These are phyloP conservation scores for Apiospora pterosperma DNA, from an alignment of 2,329 filamentous ascomycete genomes.

Conservation along the genomic window DNA sequence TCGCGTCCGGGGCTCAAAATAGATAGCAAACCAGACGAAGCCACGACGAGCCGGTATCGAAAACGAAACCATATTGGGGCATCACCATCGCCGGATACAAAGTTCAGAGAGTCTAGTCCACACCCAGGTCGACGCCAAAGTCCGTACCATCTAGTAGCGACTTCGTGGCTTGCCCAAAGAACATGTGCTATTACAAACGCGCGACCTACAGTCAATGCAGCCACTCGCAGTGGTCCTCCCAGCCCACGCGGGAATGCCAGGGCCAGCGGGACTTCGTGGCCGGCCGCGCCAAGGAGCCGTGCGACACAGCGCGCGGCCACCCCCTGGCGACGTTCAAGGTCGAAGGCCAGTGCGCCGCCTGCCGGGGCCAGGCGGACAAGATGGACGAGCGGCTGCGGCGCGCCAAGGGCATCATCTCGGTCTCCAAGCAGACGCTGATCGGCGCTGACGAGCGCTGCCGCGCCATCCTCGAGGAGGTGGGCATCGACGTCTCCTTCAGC, in stretches of 20 bases:
- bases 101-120: neutral
- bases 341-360: constrained; percentile 13
- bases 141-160: neutral
- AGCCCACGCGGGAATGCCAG: constrained; percentile 14
- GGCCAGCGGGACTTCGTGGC: constrained; percentile 12
- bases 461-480: constrained; percentile 3
- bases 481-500: neutral
- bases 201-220: constrained; percentile 22
- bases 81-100: neutral
- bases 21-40: neutral
- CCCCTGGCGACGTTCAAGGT: constrained; percentile 15
- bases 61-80: neutral
- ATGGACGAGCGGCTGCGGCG: constrained; percentile 3
- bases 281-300: constrained; percentile 10
- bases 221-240: constrained; percentile 14
- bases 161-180: neutral
- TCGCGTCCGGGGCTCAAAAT: neutral
- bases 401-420: constrained; percentile 6
- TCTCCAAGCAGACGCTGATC: constrained; percentile 8
- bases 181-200: constrained; percentile 25
- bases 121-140: neutral
- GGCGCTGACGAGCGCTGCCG: constrained; percentile 3
- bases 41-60: neutral
- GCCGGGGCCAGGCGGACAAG: constrained; percentile 6
- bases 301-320: constrained; percentile 16